A percentile compares a stretch with the other conserved stretches of the same genome.
Conservation (phyloP, 441 rosid genomes). For the Jatropha podagrica region DNA sequence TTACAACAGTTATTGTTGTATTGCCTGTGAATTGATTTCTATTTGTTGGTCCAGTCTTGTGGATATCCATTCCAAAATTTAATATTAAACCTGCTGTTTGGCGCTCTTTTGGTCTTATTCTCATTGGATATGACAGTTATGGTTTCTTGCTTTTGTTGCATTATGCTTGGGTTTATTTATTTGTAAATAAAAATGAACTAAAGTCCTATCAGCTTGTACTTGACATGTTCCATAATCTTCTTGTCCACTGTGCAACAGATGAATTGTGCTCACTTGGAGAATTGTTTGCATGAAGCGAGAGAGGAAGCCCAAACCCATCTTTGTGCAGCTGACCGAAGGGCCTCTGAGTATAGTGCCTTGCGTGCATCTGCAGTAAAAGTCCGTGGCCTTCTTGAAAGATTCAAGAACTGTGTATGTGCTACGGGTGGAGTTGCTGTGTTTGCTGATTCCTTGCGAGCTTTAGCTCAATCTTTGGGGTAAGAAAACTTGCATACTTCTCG, state of each 20-base stretch:
- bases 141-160: neutral
- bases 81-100: neutral
- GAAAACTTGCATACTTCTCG: constrained; percentile 30
- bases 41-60: neutral
- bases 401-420: constrained; percentile 58
- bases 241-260: constrained; percentile 45
- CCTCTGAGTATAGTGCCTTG: constrained; percentile 76
- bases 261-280: constrained; percentile 98
- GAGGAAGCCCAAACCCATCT: constrained; percentile 98
- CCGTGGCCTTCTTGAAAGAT: constrained; percentile 84
- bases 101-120: neutral
- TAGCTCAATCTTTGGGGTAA: constrained; percentile 94
- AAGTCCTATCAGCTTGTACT: neutral
- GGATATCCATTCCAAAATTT: neutral
- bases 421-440: constrained; percentile 68
- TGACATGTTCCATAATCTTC: neutral
- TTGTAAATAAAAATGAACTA: neutral
- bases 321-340: constrained; percentile 91
- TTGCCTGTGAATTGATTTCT: neutral
- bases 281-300: constrained; percentile 98
- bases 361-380: constrained; percentile 91
- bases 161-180: neutral
- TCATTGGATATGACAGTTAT: neutral
- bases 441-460: constrained; percentile 69
- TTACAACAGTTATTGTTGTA: too few species aligned